phyloP scores from a whole-genome alignment of 768 basidiomycete species.

The Suillus discolor region DNA sequence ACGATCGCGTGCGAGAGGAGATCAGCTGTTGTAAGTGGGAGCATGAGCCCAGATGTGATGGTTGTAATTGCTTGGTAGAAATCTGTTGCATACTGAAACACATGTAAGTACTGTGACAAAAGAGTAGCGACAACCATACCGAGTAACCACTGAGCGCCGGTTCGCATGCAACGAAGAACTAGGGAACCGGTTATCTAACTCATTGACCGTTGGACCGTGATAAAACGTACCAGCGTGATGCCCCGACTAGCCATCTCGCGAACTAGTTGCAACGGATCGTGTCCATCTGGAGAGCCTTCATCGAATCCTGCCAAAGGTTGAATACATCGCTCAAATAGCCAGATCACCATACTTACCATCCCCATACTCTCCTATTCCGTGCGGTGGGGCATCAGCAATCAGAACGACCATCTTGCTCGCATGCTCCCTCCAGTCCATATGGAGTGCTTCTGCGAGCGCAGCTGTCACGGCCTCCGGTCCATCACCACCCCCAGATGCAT shows the following conservation, averaged over 20 bases:
- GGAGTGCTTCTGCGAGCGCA: conserved; percentile 81
- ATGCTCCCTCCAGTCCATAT: conserved; percentile 87
- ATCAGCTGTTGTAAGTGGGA: conserved; percentile 94
- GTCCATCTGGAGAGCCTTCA: conserved; percentile 91
- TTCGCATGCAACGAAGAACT: conserved; percentile 99
- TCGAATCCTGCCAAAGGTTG: conserved; percentile 68
- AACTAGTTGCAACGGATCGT: conserved; percentile 86
- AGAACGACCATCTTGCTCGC: conserved; percentile 97
- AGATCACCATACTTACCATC: conserved; percentile 62
- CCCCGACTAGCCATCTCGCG: conserved; percentile 89
- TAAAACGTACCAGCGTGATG: conserved; percentile 71
- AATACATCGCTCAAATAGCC: conserved; percentile 4
- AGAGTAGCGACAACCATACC: conserved; percentile 44
- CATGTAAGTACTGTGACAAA: conserved; percentile 17
- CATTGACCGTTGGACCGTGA: neutral
- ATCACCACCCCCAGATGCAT: conserved; percentile 91
- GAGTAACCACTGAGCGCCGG: conserved; percentile 93
- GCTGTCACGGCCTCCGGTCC: conserved; percentile 98
- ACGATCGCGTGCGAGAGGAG: conserved; percentile 95
- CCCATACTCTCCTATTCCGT: conserved; percentile 96
- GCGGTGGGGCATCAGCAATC: conserved; percentile 96
- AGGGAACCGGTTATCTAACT: conserved; percentile 15
- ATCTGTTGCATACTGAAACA: conserved; percentile 80
- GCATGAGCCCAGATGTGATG: conserved; percentile 95
- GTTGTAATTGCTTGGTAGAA: conserved; percentile 92